These are phyloP conservation scores for Volutella citrinella DNA, from an alignment of 2,329 filamentous ascomycete species.

Conservation along the genomic window DNA sequence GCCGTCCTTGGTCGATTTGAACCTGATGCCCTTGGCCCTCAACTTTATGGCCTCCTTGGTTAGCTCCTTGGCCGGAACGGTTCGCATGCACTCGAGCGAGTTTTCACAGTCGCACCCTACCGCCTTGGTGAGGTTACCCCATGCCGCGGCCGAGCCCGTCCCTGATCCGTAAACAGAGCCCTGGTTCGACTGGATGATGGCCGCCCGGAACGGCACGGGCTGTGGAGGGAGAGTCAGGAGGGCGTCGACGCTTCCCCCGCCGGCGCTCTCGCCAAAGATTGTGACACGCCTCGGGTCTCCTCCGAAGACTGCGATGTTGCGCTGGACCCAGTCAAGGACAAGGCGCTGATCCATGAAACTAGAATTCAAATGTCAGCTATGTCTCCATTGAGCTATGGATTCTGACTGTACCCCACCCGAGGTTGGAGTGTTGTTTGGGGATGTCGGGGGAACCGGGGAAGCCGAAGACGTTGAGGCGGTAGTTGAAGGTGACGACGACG, in stretches of 20 bases:
- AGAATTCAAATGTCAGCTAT: slow-evolving; percentile 39
- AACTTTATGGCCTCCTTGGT: no score
- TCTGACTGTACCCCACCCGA: slow-evolving; percentile 20
- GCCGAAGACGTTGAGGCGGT: slow-evolving; percentile 40
- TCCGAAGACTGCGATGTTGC: slow-evolving; percentile 47
- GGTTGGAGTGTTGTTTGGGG: slow-evolving; percentile 14
- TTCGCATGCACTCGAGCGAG: slow-evolving; percentile 22
- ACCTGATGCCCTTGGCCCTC: no score
- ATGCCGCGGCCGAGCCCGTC: slow-evolving; percentile 9
- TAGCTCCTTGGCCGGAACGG: slow-evolving; percentile 13
- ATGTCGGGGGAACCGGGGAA: slow-evolving; percentile 32
- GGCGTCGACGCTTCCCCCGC: slow-evolving; percentile 51
- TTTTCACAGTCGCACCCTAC: slow-evolving; percentile 10
- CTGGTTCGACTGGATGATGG: slow-evolving; percentile 26
- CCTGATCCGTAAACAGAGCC: slow-evolving; percentile 7
- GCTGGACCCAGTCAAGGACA: slow-evolving; percentile 48
- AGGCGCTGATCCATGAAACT: slow-evolving; percentile 37
- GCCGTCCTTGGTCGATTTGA: slow-evolving; percentile 15
- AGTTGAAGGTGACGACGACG: slow-evolving; percentile 46
- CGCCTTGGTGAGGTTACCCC: slow-evolving; percentile 10
- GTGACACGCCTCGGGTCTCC: slow-evolving; percentile 45
- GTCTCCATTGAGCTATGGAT: slow-evolving; percentile 10
- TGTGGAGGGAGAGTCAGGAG: slow-evolving; percentile 24
- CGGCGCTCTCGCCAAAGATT: slow-evolving; percentile 52
- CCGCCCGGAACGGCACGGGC: slow-evolving; percentile 25